Conservation (phyloP, 306 rosid genomes). For the Rubus idaeus region DNA sequence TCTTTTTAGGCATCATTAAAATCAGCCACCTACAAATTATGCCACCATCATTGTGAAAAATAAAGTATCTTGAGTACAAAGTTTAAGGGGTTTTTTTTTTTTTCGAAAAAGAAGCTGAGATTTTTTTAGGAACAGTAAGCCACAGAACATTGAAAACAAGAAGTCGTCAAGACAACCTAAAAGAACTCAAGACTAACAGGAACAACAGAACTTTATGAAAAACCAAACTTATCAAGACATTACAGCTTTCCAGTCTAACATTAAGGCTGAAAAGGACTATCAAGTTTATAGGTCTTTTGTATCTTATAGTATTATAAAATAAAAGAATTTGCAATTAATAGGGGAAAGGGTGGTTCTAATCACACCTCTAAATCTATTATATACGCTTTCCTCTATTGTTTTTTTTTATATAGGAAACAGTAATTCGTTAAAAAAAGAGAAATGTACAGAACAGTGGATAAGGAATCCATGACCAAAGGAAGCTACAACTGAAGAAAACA, state of each 20-base stretch:
- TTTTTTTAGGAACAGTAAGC: no score
- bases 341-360: neutral
- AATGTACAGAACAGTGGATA: neutral
- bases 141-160: no score
- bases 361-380: neutral
- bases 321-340: neutral
- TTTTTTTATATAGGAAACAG: neutral
- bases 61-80: neutral
- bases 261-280: neutral
- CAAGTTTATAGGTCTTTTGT: neutral
- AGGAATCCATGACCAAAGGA: neutral
- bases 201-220: no score
- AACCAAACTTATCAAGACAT: no score
- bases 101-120: no score
- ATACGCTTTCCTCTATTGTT: neutral
- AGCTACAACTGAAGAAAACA: neutral
- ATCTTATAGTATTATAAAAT: neutral
- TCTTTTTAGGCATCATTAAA: neutral
- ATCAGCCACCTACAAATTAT: neutral
- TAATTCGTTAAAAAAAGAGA: no score
- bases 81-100: neutral
- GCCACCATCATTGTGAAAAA: neutral
- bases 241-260: no score
- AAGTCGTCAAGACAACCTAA: no score
- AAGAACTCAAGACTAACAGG: no score